phyloP scores from a whole-genome alignment of 169 alveolate species.

The Perkinsus olseni region DNA sequence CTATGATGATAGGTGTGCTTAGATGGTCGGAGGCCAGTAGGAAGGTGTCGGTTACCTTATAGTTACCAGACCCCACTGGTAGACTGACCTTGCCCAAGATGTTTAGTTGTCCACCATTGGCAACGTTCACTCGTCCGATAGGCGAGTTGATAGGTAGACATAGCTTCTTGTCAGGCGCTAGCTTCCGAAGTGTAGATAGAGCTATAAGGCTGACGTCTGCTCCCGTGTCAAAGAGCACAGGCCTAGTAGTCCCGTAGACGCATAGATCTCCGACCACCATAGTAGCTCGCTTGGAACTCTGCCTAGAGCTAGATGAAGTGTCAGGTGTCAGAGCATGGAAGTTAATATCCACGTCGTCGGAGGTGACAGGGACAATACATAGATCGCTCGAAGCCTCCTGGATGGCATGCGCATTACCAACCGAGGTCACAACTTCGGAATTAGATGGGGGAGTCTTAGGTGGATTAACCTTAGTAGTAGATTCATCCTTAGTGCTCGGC shows the following conservation, averaged over 20 bases:
- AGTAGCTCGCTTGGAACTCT: not conserved
- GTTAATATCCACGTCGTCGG: not conserved
- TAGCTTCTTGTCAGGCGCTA: not conserved
- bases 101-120: no score
- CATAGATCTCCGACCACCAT: no score
- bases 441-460: not conserved
- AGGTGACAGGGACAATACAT: not conserved
- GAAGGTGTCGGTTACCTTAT: no score
- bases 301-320: not conserved
- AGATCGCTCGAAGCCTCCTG: not conserved
- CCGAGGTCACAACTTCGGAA: not conserved
- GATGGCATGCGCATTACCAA: no score
- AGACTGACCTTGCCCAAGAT: no score
- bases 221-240: no score
- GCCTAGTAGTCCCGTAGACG: no score
- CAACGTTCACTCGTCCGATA: no score
- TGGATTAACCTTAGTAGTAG: not conserved
- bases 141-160: not conserved
- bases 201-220: not conserved
- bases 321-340: no score
- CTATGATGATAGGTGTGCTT: no score
- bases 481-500: not conserved
- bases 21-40: no score
- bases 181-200: not conserved
- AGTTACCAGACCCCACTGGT: no score